Evolutionary conservation across 352 stramenopile species (phyloP).

Genomic region (Globisporangium polare): DNA sequence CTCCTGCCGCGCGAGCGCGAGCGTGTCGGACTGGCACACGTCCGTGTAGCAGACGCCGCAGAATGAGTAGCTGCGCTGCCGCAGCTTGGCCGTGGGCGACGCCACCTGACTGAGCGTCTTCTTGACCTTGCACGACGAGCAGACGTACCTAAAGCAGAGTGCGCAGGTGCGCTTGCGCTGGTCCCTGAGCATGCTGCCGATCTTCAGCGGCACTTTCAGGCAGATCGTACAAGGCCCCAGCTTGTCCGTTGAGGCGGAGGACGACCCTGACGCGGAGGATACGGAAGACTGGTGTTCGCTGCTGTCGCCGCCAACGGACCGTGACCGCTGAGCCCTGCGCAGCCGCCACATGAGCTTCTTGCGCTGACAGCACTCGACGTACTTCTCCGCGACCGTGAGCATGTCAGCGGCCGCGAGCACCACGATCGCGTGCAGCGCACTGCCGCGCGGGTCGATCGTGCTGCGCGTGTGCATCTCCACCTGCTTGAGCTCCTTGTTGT

Average conservation of each 20-base stretch:
- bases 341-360: constrained; percentile 6
- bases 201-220: background rate
- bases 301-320: background rate
- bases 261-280: background rate
- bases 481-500: background rate
- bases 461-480: background rate
- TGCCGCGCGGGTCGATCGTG: constrained; percentile 1
- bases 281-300: too few relatives aligned
- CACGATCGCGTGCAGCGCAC: background rate
- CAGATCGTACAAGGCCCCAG: background rate
- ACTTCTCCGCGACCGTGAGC: background rate
- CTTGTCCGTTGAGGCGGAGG: background rate
- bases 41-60: background rate
- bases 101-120: constrained; percentile 10
- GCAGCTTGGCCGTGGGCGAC: background rate
- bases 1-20: constrained; percentile 3
- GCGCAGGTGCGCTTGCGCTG: background rate
- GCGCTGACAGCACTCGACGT: background rate
- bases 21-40: background rate
- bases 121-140: constrained; percentile 5
- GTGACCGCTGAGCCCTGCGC: background rate
- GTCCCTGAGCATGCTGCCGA: background rate
- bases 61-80: background rate
- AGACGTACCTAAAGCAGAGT: background rate
- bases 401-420: background rate